Conservation (phyloP, 106 monocot species). For the Dendrobium huoshanense region DNA sequence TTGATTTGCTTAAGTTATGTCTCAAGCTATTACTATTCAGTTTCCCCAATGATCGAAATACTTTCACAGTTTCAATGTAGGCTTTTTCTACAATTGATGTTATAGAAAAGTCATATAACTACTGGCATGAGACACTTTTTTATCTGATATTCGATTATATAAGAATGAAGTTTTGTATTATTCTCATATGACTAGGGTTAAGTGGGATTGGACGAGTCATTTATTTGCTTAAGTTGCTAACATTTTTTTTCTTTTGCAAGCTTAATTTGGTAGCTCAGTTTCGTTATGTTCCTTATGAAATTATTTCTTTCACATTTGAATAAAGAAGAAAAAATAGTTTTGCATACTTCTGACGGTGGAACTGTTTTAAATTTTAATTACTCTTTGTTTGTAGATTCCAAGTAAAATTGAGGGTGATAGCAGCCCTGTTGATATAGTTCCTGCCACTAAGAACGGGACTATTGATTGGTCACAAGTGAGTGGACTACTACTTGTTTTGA, state of each 20-base stretch:
- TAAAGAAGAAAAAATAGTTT: background rate
- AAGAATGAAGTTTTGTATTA: background rate
- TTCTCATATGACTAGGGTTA: background rate
- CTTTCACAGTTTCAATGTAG: background rate
- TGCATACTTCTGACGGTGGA: background rate
- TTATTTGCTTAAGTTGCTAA: background rate
- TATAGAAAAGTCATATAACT: background rate
- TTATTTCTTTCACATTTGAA: background rate
- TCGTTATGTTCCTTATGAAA: background rate
- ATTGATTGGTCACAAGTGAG: slow-evolving; percentile 75
- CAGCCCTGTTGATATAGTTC: slow-evolving; percentile 30
- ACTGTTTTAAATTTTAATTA: background rate
- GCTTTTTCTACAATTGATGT: background rate
- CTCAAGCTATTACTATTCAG: background rate
- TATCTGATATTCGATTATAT: background rate
- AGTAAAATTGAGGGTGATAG: slow-evolving; percentile 25
- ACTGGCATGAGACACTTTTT: background rate
- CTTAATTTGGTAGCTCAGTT: background rate
- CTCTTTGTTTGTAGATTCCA: slow-evolving; percentile 33
- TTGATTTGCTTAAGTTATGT: background rate
- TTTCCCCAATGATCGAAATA: background rate
- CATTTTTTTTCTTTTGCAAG: background rate
- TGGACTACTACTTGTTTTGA: background rate
- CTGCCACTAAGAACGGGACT: slow-evolving; percentile 41
- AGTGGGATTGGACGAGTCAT: background rate